phyloP scores from a whole-genome alignment of 495 filamentous ascomycete species.

The Bryoglossum gracile region DNA sequence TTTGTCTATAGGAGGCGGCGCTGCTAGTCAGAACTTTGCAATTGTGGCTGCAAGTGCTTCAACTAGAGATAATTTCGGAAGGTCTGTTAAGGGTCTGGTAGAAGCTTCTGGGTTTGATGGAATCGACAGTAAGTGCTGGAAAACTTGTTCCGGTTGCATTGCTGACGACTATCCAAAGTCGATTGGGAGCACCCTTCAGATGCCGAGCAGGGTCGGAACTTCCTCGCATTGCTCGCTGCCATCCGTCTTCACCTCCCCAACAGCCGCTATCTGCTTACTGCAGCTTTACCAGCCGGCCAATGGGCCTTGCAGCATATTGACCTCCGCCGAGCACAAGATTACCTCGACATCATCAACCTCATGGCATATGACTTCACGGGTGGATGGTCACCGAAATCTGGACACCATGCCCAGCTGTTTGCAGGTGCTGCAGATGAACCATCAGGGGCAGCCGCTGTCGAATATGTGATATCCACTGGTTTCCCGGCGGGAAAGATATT shows the following conservation, averaged over 20 bases:
- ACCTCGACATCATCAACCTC: conserved; percentile 74
- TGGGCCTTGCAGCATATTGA: conserved; percentile 73
- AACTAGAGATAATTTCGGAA: conserved; percentile 62
- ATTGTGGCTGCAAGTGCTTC: conserved; percentile 56
- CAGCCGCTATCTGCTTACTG: conserved; percentile 68
- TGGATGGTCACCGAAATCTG: conserved; percentile 60
- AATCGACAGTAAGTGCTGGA: conserved; percentile 67
- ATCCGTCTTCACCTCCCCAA: conserved; percentile 66
- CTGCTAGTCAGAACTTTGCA: conserved; percentile 72
- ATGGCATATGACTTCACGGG: conserved; percentile 89
- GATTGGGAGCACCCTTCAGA: conserved; percentile 86
- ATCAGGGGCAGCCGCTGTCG: conserved; percentile 60
- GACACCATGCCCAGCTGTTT: conserved; percentile 77
- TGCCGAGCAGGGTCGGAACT: conserved; percentile 61
- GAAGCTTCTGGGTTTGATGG: conserved; percentile 75
- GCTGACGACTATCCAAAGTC: conserved; percentile 42
- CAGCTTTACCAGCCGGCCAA: conserved; percentile 71
- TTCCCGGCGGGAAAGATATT: conserved; percentile 71
- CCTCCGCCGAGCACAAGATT: conserved; percentile 51
- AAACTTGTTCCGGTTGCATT: too few relatives aligned
- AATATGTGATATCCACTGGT: conserved; percentile 56
- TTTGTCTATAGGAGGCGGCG: conserved; percentile 81
- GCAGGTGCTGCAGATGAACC: conserved; percentile 47
- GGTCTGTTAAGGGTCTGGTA: conserved; percentile 62
- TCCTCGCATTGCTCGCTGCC: conserved; percentile 60